Base-by-base conservation (phyloP, 1,284 basidiomycete genomes). In the Caloboletus firmus region DNA sequence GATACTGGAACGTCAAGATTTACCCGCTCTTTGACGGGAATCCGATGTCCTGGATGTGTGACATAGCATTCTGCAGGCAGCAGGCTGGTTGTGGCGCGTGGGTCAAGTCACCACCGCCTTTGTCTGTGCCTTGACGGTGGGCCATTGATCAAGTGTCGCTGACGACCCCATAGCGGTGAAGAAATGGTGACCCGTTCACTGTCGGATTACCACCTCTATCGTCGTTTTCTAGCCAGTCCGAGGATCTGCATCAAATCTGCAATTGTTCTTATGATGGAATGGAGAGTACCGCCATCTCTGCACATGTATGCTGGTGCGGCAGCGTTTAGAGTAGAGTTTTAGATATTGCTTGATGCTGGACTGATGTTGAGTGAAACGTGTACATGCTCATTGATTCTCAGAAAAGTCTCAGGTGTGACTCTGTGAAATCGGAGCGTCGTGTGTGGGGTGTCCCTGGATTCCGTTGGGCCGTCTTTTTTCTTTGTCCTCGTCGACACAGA, bases 401-500 rank as follows among this genome's bases (percentile, higher is more conserved):
- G 9, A 40, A 55, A 47, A 17, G 34, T 34, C 22, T 49, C 32
- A 31, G 35, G 44, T 44, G 62, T 61, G 52, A 57, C 39, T 46
- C 35, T 24, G 60, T 59, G 57, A 62, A 59, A 42, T 40, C 12
- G 13, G 18, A 39, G 39, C 37, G 18, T 28, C 15, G 42, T 30
- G 45, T 18, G 24, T 5, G 17, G 28, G 37, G 49, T 28, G 18
- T 41, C n/a, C 32, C 53, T 49, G 30, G 50, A 39, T 53, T 55
- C 24, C 45, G 36, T 53, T 48, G 20, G 20, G n/a, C 36, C n/a
- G 4, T 47, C 47, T 24, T 37, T 44, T 59, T 49, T 54, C 51
- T 42, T 54, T 36, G 39, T 53, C 37, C 32, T 55, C 41, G 62
- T 51, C 17, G 51, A 35, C 47, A 48, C 42, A n/a, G 52, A 30